A percentile compares a stretch with the other conserved stretches of the same genome.
Conservation (phyloP, 2,329 filamentous ascomycete genomes). For the Verticillium longisporum region DNA sequence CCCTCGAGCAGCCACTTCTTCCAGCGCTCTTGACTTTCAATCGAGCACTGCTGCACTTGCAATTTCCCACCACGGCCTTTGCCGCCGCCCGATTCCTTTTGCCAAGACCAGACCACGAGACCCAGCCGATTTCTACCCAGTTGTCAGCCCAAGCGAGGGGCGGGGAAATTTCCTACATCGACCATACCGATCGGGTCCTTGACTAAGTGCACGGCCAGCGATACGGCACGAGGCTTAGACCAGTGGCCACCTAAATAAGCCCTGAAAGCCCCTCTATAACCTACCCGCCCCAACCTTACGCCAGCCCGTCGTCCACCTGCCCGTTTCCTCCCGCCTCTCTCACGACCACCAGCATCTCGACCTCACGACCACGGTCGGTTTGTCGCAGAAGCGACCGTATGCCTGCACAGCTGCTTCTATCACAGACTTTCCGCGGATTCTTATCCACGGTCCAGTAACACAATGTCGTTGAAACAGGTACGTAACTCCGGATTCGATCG, state of each 20-base stretch:
- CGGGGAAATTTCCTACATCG: constrained; percentile 9
- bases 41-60: neutral
- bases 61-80: neutral
- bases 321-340: neutral
- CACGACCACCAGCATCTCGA: neutral
- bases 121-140: neutral
- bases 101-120: neutral
- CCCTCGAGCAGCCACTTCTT: neutral
- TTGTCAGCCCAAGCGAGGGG: constrained; percentile 3
- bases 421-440: neutral
- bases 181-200: neutral
- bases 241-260: constrained; percentile 12
- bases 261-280: constrained; percentile 10
- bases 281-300: constrained; percentile 6
- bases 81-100: neutral
- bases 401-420: neutral
- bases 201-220: constrained; percentile 8
- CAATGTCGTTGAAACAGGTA: constrained; percentile 58
- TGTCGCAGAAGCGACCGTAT: constrained; percentile 3
- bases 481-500: constrained; percentile 9
- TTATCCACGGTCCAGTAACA: constrained; percentile 8
- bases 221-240: constrained; percentile 1
- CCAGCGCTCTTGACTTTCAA: neutral
- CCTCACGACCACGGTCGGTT: neutral
- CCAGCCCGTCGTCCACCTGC: neutral